Evolutionary conservation across 2,329 filamentous ascomycete genomes (phyloP).

Genomic region (Didymella glomerata): DNA sequence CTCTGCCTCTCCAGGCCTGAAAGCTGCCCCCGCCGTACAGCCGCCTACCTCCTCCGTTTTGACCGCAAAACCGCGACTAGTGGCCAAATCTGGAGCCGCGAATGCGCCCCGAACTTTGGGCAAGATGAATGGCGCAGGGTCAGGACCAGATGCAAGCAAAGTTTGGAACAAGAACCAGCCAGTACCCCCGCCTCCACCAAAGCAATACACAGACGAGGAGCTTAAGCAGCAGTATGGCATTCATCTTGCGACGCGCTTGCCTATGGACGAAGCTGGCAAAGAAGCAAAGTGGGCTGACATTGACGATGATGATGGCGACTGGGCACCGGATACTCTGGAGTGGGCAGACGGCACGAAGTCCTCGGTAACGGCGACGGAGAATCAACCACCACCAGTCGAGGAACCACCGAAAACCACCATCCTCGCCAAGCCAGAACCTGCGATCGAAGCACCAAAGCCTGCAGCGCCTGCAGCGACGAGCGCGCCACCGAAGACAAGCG

Average conservation of each 20-base stretch:
- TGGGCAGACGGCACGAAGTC: conserved; percentile 91
- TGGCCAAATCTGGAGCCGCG: conserved; percentile 75
- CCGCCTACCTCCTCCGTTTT: conserved; percentile 55
- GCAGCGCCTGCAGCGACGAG: conserved; percentile 30
- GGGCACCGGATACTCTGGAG: conserved; percentile 83
- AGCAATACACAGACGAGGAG: conserved; percentile 87
- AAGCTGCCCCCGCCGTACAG: conserved; percentile 55
- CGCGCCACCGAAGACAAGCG: conserved; percentile 46
- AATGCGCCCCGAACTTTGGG: conserved; percentile 61
- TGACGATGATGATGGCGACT: conserved; percentile 87
- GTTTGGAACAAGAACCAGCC: conserved; percentile 93
- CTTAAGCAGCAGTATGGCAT: conserved; percentile 85
- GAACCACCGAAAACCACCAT: conserved; percentile 32
- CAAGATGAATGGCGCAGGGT: conserved; percentile 67
- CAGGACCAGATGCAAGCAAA: conserved; percentile 73
- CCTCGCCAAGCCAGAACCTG: conserved; percentile 31
- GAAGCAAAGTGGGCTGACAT: conserved; percentile 90
- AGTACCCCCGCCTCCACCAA: conserved; percentile 74
- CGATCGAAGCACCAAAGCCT: conserved; percentile 53
- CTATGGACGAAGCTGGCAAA: conserved; percentile 75
- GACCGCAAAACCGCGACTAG: conserved; percentile 72
- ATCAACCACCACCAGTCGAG: conserved; percentile 41
- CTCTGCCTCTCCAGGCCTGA: conserved; percentile 62
- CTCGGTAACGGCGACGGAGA: conserved; percentile 68
- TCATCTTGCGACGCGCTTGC: conserved; percentile 80